phyloP scores from a whole-genome alignment of 2,329 filamentous ascomycete species.

The Ilyonectria robusta region DNA sequence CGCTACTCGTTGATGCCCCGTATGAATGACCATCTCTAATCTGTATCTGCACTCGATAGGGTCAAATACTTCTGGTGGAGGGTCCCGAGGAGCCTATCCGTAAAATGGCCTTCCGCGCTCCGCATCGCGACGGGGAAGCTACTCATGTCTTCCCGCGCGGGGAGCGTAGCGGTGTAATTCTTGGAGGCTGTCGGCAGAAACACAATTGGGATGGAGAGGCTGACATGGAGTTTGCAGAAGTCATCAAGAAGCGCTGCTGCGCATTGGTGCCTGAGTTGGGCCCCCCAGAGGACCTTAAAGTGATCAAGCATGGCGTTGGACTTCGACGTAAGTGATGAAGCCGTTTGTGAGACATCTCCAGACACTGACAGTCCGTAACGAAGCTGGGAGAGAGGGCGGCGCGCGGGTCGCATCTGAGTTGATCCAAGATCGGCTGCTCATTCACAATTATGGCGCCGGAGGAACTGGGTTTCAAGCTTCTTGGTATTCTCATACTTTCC shows the following conservation, averaged over 20 bases:
- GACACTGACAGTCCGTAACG: neutral
- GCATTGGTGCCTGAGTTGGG: constrained; percentile 53
- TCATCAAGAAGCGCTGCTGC: constrained; percentile 53
- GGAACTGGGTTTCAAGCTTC: constrained; percentile 48
- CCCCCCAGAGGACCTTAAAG: constrained; percentile 49
- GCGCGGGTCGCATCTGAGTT: constrained; percentile 50
- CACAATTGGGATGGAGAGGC: constrained; percentile 51
- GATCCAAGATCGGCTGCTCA: constrained; percentile 37
- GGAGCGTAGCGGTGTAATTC: constrained; percentile 51
- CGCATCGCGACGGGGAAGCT: constrained; percentile 56
- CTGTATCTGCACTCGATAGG: constrained; percentile 30
- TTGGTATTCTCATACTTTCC: constrained; percentile 30
- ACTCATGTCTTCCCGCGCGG: constrained; percentile 62
- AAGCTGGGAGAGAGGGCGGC: constrained; percentile 44
- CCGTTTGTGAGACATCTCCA: neutral
- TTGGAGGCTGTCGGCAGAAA: constrained; percentile 52
- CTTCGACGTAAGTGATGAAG: constrained; percentile 44
- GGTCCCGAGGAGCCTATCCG: constrained; percentile 54
- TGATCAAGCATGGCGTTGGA: constrained; percentile 53
- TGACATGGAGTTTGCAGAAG: constrained; percentile 49
- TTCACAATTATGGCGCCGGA: constrained; percentile 48
- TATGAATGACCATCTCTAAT: neutral
- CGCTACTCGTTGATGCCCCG: constrained; percentile 21
- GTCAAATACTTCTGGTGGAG: constrained; percentile 53
- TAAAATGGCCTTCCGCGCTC: constrained; percentile 59